Percentiles rank a stretch among this genome's conserved stretches.
Evolutionary conservation across 1,139 yeast genomes (phyloP).

Genomic region (Geotrichum candidum): DNA sequence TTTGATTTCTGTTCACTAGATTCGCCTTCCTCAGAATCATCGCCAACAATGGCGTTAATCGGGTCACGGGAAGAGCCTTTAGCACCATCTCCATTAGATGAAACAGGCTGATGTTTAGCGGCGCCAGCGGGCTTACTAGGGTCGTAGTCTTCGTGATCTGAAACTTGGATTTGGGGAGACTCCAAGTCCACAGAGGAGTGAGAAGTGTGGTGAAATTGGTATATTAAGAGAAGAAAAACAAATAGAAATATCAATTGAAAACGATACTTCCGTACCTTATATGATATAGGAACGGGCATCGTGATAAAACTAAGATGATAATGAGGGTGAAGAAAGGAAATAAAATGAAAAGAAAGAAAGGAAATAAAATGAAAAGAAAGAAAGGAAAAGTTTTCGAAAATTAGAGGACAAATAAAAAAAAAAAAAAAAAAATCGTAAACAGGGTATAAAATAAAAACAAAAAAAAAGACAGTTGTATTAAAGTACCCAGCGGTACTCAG

Average conservation of each 20-base stretch:
- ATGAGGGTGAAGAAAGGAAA: not conserved
- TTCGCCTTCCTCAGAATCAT: not conserved
- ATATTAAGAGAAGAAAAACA: slow-evolving; percentile 10
- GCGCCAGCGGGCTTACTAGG: slow-evolving; percentile 9
- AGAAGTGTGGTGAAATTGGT: slow-evolving; percentile 11
- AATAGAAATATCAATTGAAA: slow-evolving; percentile 11
- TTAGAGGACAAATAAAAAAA: not conserved
- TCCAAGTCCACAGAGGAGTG: slow-evolving; percentile 1
- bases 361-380: not conserved
- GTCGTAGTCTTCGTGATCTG: slow-evolving; percentile 5
- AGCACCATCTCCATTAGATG: not conserved
- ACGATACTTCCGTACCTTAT: slow-evolving; percentile 16
- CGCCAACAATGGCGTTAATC: not conserved
- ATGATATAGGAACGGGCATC: slow-evolving; percentile 16
- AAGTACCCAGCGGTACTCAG: not conserved
- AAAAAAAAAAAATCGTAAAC: not conserved
- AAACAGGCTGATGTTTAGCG: slow-evolving; percentile 6
- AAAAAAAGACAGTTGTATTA: not conserved
- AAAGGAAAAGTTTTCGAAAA: not conserved
- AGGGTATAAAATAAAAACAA: not conserved
- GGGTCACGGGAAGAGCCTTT: not conserved
- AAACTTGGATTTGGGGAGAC: not conserved
- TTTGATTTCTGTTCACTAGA: not conserved
- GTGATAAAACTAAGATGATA: not conserved
- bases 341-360: not conserved